Evolutionary conservation across 2,329 filamentous ascomycete genomes (phyloP).

Genomic region (Lasiodiplodia hormozganensis): DNA sequence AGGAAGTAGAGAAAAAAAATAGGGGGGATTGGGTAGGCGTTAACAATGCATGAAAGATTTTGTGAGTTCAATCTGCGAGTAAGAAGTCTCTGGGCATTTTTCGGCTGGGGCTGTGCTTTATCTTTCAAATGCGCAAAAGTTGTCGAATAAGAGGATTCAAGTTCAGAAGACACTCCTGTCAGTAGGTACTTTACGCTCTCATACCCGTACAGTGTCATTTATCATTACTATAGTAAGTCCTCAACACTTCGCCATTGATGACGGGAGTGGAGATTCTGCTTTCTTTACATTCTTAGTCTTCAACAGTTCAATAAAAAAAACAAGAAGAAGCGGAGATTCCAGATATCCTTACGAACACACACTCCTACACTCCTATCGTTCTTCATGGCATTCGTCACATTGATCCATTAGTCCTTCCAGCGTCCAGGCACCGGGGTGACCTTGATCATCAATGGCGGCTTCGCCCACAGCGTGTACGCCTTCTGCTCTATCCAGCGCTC

Average conservation of each 20-base stretch:
- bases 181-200: too few species aligned
- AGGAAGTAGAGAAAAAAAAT: background rate
- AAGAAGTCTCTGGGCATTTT: too few species aligned
- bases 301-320: background rate
- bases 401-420: background rate
- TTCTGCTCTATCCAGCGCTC: slow-evolving; percentile 42
- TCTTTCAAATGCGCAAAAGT: too few species aligned
- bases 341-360: background rate
- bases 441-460: slow-evolving; percentile 43
- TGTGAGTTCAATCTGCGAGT: too few species aligned
- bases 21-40: background rate
- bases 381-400: too few species aligned
- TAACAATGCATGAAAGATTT: background rate
- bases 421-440: slow-evolving; percentile 31
- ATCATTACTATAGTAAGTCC: too few species aligned
- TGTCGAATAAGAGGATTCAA: too few species aligned
- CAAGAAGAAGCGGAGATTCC: background rate
- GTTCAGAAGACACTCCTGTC: too few species aligned
- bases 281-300: background rate
- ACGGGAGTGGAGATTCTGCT: background rate
- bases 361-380: background rate
- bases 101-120: too few species aligned
- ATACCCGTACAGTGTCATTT: too few species aligned
- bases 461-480: slow-evolving; percentile 48
- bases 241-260: background rate